Evolutionary conservation across 768 basidiomycete species (phyloP), one percentile per base, ranked within the genome.

Genomic region (Russula virescens): DNA sequence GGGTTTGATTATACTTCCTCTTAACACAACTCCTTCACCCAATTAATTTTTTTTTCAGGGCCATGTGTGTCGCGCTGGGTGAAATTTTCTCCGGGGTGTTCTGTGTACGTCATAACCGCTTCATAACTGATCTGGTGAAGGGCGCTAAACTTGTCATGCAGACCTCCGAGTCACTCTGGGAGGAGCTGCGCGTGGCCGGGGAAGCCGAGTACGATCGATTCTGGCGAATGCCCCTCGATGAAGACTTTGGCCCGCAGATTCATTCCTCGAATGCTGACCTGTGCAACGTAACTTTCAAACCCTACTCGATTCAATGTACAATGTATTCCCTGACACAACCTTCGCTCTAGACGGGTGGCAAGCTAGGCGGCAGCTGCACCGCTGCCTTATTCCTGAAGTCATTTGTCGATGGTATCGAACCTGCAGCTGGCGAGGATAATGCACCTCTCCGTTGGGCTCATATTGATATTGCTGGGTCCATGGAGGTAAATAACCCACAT

Each of bases 181-280:
- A 80, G 42, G 77, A 81, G 58, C 80, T 95, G 13, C 77, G 83
- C 64, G 76, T 71, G 2, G 91, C 92, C 2, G 91, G 89, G 13
- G 83, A 86, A 75, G 73, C 75, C 16, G 89, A 91, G 69, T 82
- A 88, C 69, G 91, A 93, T 73, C 84, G 85, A 58, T 86, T 95
- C 80, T 94, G 92, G 92, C 83, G 92, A 28, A 84, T 94, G 86
- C 92, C 92, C 11, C 82, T 95, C 57, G 87, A 91, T 68, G 89
- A 91, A 48, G 89, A 86, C 60, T 95, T 80, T 66, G 84, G 82
- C 0, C 81, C 84, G 13, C 90, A 91, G 71, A 94, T 95, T 68
- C 74, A 85, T 71, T 79, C 79, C 8, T 86, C 84, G 28, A 91
- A 91, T 68, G 91, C 90, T 26, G 91, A 94, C 72, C 77, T 94